Evolutionary conservation across 345 rosid species (phyloP).

Genomic region (Microthlaspi erraticum): DNA sequence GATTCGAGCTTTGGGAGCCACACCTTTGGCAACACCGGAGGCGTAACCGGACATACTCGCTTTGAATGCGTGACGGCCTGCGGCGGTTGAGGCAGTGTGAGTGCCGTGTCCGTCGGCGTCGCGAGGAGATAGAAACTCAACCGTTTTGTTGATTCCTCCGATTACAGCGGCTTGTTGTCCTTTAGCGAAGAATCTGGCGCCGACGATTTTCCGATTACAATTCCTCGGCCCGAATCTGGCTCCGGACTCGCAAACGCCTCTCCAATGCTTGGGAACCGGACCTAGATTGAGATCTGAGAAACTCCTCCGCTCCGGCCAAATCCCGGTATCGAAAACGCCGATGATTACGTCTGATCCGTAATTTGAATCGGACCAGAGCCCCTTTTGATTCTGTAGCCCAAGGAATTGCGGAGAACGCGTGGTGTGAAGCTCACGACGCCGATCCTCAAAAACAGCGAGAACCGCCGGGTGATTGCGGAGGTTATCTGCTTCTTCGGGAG

Average conservation of each 20-base stretch:
- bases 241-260: constrained; percentile 70
- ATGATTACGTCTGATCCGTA: constrained; percentile 91
- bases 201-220: constrained; percentile 77
- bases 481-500: constrained; percentile 50
- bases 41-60: constrained; percentile 88
- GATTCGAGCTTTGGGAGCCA: constrained; percentile 80
- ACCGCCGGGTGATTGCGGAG: constrained; percentile 67
- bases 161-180: constrained; percentile 71
- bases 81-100: constrained; percentile 82
- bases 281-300: constrained; percentile 80
- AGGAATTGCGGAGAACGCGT: constrained; percentile 92
- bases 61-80: constrained; percentile 64
- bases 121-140: constrained; percentile 79
- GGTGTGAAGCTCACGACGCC: constrained; percentile 76
- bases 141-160: constrained; percentile 66
- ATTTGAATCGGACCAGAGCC: constrained; percentile 86
- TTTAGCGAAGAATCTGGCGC: constrained; percentile 75
- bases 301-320: constrained; percentile 86
- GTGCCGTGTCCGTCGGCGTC: constrained; percentile 95
- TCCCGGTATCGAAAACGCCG: constrained; percentile 82
- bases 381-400: constrained; percentile 72
- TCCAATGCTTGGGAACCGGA: constrained; percentile 77
- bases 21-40: constrained; percentile 77
- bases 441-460: constrained; percentile 72
- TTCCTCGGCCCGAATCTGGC: constrained; percentile 47